Percentiles rank a stretch among this genome's conserved stretches.
Evolutionary conservation across 1,284 basidiomycete species (phyloP).

Genomic region (Hymenochaete sp.): DNA sequence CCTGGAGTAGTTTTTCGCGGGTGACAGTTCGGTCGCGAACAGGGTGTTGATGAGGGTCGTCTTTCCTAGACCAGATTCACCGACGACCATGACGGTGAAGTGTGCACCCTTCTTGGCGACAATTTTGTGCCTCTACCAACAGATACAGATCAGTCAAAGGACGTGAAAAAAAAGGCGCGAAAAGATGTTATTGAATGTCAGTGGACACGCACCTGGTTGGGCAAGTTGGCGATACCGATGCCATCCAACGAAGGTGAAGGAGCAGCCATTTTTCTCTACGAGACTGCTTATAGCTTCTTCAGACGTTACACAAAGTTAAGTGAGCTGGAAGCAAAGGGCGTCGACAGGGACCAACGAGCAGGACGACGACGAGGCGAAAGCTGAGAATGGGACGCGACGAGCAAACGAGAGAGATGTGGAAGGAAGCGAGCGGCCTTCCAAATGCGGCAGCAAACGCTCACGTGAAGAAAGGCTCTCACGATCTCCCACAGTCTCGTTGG

Average conservation of each 20-base stretch:
- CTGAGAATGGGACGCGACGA: too few relatives aligned
- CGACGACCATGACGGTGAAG: slow-evolving; percentile 99
- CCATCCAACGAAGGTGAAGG: slow-evolving; percentile 42
- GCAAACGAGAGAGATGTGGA: too few relatives aligned
- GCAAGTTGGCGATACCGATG: slow-evolving; percentile 88
- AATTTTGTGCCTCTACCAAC: slow-evolving; percentile 79
- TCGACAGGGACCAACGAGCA: too few relatives aligned
- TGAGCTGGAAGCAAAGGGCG: too few relatives aligned
- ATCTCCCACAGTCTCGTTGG: too few relatives aligned
- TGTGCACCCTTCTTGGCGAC: slow-evolving; percentile 95
- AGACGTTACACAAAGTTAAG: too few relatives aligned
- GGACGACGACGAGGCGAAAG: too few relatives aligned
- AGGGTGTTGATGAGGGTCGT: slow-evolving; percentile 98
- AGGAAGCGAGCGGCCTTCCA: too few relatives aligned
- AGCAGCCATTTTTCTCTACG: slow-evolving; percentile 20
- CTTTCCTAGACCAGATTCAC: slow-evolving; percentile 93
- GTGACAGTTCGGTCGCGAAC: slow-evolving; percentile 94
- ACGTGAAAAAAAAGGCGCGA: slow-evolving; percentile 11
- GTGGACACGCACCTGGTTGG: slow-evolving; percentile 73
- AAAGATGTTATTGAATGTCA: too few relatives aligned
- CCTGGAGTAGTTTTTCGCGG: slow-evolving; percentile 83
- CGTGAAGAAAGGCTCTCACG: too few relatives aligned
- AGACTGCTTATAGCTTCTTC: too few relatives aligned
- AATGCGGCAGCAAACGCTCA: too few relatives aligned
- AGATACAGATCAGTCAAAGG: slow-evolving; percentile 20